Conservation (phyloP, 441 rosid species). For the Aleurites moluccanus region DNA sequence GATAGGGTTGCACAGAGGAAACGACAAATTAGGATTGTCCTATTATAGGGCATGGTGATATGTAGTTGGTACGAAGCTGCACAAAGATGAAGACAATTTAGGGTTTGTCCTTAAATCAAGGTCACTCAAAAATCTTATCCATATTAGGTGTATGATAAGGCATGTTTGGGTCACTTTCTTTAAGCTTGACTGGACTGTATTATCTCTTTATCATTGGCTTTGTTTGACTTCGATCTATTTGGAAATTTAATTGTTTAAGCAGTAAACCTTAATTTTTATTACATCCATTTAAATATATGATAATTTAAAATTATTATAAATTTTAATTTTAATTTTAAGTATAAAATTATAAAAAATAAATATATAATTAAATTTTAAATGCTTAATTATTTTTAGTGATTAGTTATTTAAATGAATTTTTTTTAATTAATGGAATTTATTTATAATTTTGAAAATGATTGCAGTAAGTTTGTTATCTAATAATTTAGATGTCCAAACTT, state of each 20-base stretch:
- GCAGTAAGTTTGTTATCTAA: no score
- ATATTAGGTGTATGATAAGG: background rate
- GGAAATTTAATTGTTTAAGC: no score
- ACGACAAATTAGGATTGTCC: background rate
- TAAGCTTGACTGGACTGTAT: background rate
- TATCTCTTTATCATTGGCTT: background rate
- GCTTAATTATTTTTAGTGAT: no score
- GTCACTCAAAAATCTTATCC: background rate
- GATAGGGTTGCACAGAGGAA: background rate
- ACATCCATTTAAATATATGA: no score
- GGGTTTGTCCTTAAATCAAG: slow-evolving; percentile 2
- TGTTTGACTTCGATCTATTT: background rate
- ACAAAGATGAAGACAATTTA: slow-evolving; percentile 5
- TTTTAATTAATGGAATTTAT: no score
- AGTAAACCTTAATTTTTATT: no score
- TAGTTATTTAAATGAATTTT: no score
- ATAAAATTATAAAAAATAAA: no score
- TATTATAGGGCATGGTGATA: slow-evolving; percentile 1
- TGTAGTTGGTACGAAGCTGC: background rate
- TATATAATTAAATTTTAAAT: no score
- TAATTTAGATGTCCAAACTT: background rate
- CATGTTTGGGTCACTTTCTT: slow-evolving; percentile 2
- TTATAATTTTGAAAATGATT: no score
- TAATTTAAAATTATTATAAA: no score
- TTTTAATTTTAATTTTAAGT: no score